A percentile compares a stretch with the other conserved stretches of the same genome.
Conservation (phyloP, 2,329 filamentous ascomycete genomes). For the Fusarium sp. region DNA sequence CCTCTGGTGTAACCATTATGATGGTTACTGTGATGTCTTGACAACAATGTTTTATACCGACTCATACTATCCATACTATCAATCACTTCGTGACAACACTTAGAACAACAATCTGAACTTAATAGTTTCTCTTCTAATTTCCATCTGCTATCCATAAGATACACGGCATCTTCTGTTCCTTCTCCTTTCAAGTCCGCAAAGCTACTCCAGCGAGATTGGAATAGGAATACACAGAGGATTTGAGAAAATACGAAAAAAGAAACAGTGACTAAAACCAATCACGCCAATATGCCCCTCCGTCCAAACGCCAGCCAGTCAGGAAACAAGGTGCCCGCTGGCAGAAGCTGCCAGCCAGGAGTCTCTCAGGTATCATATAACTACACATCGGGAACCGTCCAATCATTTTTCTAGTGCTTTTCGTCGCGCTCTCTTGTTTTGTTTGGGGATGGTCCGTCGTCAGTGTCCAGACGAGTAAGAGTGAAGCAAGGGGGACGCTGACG, state of each 20-base stretch:
- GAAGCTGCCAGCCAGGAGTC: conserved; percentile 46
- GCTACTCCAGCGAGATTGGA: conserved; percentile 16
- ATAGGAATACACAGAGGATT: conserved; percentile 25
- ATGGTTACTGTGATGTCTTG: not conserved
- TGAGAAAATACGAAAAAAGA: conserved; percentile 41
- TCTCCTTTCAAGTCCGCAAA: conserved; percentile 22
- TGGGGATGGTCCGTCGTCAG: conserved; percentile 39
- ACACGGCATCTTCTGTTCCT: conserved; percentile 19
- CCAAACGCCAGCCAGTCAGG: conserved; percentile 51
- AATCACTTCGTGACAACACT: not conserved
- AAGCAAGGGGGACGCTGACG: conserved; percentile 35
- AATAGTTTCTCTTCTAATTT: conserved; percentile 37
- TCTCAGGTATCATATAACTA: conserved; percentile 53
- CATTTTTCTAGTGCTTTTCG: conserved; percentile 36
- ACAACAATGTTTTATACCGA: not conserved
- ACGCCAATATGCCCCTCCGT: conserved; percentile 50
- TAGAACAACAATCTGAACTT: conserved; percentile 36
- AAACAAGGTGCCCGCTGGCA: conserved; percentile 43
- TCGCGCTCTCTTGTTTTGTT: conserved; percentile 29
- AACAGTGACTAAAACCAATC: conserved; percentile 43
- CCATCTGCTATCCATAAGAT: conserved; percentile 29
- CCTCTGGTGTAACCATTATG: not conserved
- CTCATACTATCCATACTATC: not conserved
- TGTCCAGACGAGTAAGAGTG: conserved; percentile 46
- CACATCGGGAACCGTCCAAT: conserved; percentile 45